Conservation (phyloP, 352 stramenopile genomes). For the Globisporangium lucens region DNA sequence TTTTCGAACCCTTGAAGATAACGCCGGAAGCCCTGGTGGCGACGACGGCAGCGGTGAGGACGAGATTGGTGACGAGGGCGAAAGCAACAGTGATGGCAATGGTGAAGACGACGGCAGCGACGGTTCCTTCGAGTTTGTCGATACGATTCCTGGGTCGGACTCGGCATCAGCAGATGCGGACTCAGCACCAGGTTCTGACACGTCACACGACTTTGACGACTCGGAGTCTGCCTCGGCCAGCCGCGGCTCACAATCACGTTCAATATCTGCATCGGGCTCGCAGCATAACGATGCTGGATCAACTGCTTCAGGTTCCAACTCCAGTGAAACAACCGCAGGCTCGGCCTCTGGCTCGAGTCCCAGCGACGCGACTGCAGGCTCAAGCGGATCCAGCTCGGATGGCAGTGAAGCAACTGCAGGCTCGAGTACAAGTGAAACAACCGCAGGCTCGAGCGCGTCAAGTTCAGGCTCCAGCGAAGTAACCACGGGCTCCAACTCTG, state of each 20-base stretch:
- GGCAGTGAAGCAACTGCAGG: neutral
- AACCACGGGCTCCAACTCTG: neutral
- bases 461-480: neutral
- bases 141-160: slow-evolving; percentile 1
- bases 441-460: neutral
- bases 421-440: neutral
- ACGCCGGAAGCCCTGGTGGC: neutral
- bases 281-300: neutral
- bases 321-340: neutral
- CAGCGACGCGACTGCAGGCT: neutral
- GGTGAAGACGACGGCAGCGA: slow-evolving; percentile 3
- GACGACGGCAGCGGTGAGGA: neutral
- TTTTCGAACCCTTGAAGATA: neutral
- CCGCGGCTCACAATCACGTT: neutral
- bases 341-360: neutral
- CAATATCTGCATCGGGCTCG: too few relatives aligned
- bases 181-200: neutral
- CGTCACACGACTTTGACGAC: neutral
- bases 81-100: neutral
- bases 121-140: slow-evolving; percentile 11
- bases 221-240: neutral
- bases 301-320: neutral
- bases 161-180: neutral
- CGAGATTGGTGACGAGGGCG: neutral
- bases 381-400: neutral